These are phyloP conservation scores for Iris pallida DNA, from an alignment of 116 monocot genomes.

Conservation along the genomic window DNA sequence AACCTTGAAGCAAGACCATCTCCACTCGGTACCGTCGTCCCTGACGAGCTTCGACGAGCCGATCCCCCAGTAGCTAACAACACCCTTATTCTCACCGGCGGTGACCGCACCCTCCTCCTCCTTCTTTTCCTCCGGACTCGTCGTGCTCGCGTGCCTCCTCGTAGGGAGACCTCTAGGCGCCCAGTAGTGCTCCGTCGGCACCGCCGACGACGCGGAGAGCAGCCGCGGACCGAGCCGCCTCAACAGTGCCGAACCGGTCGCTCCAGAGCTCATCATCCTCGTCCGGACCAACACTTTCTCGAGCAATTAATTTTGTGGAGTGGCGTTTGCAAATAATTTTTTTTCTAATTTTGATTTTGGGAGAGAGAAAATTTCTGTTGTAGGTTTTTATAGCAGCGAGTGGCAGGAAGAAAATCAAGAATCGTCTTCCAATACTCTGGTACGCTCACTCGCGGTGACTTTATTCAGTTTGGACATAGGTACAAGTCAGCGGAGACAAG, in stretches of 20 bases:
- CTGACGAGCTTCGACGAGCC: slow-evolving; percentile 11
- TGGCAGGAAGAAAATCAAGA: no score
- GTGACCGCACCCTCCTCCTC: neutral
- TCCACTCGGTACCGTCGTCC: slow-evolving; percentile 23
- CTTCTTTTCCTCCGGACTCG: neutral
- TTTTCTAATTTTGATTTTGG: no score
- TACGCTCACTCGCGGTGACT: no score
- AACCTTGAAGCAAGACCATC: slow-evolving; percentile 22
- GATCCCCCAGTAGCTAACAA: slow-evolving; percentile 19
- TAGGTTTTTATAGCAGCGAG: no score
- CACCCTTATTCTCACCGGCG: neutral
- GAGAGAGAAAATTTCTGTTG: no score
- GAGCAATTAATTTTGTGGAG: no score
- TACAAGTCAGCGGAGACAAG: no score
- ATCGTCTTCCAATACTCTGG: no score
- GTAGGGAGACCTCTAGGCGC: neutral
- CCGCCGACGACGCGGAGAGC: neutral
- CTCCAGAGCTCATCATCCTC: slow-evolving; percentile 9
- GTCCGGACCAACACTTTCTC: no score
- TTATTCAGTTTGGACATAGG: no score
- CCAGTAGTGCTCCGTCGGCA: neutral
- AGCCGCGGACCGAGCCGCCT: neutral
- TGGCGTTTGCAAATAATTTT: no score
- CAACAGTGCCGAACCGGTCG: neutral
- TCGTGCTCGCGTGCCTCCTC: slow-evolving; percentile 5